A percentile compares a stretch with the other conserved stretches of the same genome.
Evolutionary conservation across 495 filamentous ascomycete genomes (phyloP).

Genomic region (Penicillium nucicola): DNA sequence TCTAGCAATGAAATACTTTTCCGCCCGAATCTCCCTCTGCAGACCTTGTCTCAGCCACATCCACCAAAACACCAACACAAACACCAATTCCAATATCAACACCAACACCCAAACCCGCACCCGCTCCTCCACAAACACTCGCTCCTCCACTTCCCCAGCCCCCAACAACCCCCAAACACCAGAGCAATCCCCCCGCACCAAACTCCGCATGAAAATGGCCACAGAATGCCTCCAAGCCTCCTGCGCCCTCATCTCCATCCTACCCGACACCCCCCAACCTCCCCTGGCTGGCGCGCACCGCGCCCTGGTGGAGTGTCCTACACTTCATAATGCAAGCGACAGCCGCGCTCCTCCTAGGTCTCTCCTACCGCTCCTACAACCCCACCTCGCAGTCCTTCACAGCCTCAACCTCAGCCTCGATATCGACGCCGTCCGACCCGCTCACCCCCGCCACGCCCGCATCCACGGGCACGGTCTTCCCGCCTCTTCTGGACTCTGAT

Average conservation of each 20-base stretch:
- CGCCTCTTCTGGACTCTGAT: constrained; percentile 7
- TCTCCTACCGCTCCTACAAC: constrained; percentile 29
- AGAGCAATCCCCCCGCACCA: constrained; percentile 28
- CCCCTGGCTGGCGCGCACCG: constrained; percentile 41
- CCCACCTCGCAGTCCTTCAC: too few relatives aligned
- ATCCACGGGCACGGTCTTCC: not conserved
- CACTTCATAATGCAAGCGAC: constrained; percentile 63
- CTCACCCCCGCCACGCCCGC: not conserved
- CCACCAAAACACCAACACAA: not conserved
- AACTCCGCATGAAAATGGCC: constrained; percentile 50
- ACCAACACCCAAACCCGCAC: constrained; percentile 21
- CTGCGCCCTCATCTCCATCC: constrained; percentile 45
- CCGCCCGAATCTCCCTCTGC: constrained; percentile 52
- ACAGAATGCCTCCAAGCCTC: constrained; percentile 55
- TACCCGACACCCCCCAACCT: constrained; percentile 39
- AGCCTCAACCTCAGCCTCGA: too few relatives aligned
- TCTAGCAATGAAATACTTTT: constrained; percentile 54
- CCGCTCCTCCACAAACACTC: too few relatives aligned
- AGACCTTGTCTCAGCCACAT: constrained; percentile 53
- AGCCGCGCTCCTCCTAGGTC: constrained; percentile 53
- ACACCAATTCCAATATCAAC: not conserved
- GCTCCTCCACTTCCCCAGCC: too few relatives aligned
- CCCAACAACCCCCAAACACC: too few relatives aligned
- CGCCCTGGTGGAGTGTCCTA: constrained; percentile 61
- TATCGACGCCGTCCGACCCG: not conserved